phyloP scores from a whole-genome alignment of 805 yeast species.

The Lachancea kluyveri region DNA sequence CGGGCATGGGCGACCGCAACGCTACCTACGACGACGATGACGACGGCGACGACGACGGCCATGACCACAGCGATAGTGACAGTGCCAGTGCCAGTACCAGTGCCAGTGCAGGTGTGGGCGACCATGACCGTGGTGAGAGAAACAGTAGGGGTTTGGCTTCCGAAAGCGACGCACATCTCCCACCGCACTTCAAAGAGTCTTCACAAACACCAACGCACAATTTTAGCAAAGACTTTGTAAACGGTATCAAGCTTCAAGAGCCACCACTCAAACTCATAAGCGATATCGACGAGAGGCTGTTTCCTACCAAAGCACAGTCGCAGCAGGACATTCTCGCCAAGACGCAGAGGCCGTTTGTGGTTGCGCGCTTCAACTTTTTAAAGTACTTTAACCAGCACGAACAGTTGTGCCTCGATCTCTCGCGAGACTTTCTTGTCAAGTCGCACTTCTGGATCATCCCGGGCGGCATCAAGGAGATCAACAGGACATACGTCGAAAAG shows the following conservation, averaged over 20 bases:
- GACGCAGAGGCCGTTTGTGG: slow-evolving; percentile 32
- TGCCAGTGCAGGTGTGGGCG: too few species aligned
- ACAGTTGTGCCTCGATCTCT: slow-evolving; percentile 38
- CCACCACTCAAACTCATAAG: slow-evolving; percentile 35
- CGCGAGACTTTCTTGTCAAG: slow-evolving; percentile 42
- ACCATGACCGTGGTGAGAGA: not conserved
- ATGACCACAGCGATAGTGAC: not conserved
- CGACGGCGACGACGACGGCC: slow-evolving; percentile 1
- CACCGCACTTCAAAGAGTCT: not conserved
- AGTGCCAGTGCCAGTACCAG: too few species aligned
- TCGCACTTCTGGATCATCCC: slow-evolving; percentile 61
- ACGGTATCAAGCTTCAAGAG: slow-evolving; percentile 25
- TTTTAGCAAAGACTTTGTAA: slow-evolving; percentile 1
- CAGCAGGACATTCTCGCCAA: slow-evolving; percentile 24
- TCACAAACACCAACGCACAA: not conserved
- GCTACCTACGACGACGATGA: not conserved
- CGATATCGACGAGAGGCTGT: slow-evolving; percentile 34
- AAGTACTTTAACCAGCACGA: slow-evolving; percentile 40
- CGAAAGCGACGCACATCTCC: not conserved
- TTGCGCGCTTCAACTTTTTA: slow-evolving; percentile 39
- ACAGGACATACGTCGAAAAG: slow-evolving; percentile 38
- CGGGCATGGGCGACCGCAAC: not conserved
- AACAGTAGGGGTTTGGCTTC: not conserved
- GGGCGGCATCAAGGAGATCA: slow-evolving; percentile 48
- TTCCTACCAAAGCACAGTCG: slow-evolving; percentile 28